Conservation (phyloP, 306 rosid genomes). For the Glycine latifolia region DNA sequence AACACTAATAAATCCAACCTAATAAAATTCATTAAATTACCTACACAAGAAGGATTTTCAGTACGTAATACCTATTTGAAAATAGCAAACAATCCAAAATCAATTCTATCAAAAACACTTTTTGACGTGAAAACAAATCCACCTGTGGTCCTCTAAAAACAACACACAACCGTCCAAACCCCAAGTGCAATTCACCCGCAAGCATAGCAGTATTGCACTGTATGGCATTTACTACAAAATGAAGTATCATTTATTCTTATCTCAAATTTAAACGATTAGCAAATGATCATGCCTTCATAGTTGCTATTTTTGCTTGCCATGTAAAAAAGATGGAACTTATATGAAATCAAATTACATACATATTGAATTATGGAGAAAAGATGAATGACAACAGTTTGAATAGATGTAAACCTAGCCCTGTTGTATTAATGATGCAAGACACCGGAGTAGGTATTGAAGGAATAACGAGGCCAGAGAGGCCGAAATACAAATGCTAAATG, state of each 20-base stretch:
- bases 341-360: conserved; percentile 19
- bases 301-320: too few species aligned
- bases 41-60: background rate
- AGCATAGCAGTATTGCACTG: background rate
- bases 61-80: background rate
- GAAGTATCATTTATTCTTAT: background rate
- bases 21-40: background rate
- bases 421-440: conserved; percentile 38
- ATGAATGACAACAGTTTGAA: background rate
- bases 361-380: conserved; percentile 19
- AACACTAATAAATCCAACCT: background rate
- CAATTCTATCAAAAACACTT: background rate
- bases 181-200: background rate
- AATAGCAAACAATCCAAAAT: background rate
- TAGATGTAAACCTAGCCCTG: conserved; percentile 24
- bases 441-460: conserved; percentile 35
- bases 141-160: background rate
- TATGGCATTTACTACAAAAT: background rate
- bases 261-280: background rate
- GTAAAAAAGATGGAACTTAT: background rate
- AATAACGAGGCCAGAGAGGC: background rate
- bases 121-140: background rate
- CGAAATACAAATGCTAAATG: conserved; percentile 9
- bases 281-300: too few species aligned
- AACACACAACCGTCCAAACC: background rate